Conservation (phyloP, 2,329 filamentous ascomycete genomes). For the Xylaria sp. region DNA sequence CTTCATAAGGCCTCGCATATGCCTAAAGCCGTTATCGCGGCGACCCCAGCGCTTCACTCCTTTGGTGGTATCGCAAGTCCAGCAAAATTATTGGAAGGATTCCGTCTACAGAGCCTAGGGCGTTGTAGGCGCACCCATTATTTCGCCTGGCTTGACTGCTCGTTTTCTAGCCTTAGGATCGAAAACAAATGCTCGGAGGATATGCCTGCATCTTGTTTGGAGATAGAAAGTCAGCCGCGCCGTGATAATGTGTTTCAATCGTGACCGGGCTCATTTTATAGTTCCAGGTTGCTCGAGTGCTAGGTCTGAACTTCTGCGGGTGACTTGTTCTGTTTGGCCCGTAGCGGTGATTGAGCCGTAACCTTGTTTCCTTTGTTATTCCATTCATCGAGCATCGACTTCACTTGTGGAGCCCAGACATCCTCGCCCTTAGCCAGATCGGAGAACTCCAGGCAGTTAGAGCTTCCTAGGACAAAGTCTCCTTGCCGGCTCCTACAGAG, state of each 20-base stretch:
- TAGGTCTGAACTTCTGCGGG: not conserved
- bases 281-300: slow-evolving; percentile 12
- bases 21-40: not conserved
- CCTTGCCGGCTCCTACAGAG: slow-evolving; percentile 84
- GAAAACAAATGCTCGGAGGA: not conserved
- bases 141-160: not conserved
- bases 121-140: not conserved
- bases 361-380: slow-evolving; percentile 39
- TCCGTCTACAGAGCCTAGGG: slow-evolving; percentile 35
- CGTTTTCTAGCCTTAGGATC: not conserved
- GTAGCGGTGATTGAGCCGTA: slow-evolving; percentile 29
- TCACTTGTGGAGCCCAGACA: slow-evolving; percentile 83
- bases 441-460: slow-evolving; percentile 80
- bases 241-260: not conserved
- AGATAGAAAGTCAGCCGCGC: not conserved
- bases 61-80: slow-evolving; percentile 42
- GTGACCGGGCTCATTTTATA: slow-evolving; percentile 9
- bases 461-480: slow-evolving; percentile 76
- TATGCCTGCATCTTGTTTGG: not conserved
- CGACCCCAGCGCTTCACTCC: not conserved
- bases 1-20: not conserved
- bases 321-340: slow-evolving; percentile 35
- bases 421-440: slow-evolving; percentile 81
- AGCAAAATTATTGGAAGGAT: slow-evolving; percentile 57
- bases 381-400: slow-evolving; percentile 61